Evolutionary conservation across 2,329 filamentous ascomycete species (phyloP).

Genomic region (Fusarium virguliforme): DNA sequence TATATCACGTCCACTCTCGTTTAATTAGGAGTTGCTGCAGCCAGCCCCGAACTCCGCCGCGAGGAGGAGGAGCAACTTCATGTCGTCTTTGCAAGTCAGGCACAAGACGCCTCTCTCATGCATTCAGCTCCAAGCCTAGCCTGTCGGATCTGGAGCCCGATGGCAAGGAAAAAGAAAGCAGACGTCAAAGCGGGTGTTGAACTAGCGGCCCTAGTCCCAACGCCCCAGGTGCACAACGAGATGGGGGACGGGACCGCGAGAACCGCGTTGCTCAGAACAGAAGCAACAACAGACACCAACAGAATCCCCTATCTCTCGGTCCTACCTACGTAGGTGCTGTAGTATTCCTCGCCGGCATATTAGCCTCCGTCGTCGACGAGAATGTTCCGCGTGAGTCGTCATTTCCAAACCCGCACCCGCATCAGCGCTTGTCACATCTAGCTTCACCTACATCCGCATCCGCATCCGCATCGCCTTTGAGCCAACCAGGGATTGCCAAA

Average conservation of each 20-base stretch:
- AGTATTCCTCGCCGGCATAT: conserved; percentile 15
- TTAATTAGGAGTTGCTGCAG: conserved; percentile 8
- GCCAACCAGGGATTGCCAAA: conserved; percentile 8
- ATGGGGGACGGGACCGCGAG: conserved; percentile 9
- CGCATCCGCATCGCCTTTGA: not conserved
- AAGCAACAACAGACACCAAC: not conserved
- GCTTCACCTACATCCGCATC: conserved; percentile 14
- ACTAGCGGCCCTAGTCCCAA: conserved; percentile 23
- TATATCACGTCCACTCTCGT: conserved; percentile 15
- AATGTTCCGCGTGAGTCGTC: conserved; percentile 11
- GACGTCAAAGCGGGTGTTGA: conserved; percentile 39
- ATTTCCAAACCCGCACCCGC: conserved; percentile 7
- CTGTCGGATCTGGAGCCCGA: conserved; percentile 26
- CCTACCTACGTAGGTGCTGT: not conserved
- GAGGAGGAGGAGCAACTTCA: conserved; percentile 6
- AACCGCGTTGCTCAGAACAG: not conserved
- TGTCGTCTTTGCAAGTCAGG: not conserved
- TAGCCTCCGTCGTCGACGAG: conserved; percentile 11
- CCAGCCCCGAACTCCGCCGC: not conserved
- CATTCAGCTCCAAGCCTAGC: conserved; percentile 39
- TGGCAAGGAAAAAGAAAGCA: conserved; percentile 36
- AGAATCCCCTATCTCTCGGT: not conserved
- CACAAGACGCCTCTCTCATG: conserved; percentile 21
- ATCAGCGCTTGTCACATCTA: conserved; percentile 22
- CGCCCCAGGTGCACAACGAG: conserved; percentile 25